Evolutionary conservation across 768 basidiomycete genomes (phyloP).

Genomic region (Leccinum truebloodii): DNA sequence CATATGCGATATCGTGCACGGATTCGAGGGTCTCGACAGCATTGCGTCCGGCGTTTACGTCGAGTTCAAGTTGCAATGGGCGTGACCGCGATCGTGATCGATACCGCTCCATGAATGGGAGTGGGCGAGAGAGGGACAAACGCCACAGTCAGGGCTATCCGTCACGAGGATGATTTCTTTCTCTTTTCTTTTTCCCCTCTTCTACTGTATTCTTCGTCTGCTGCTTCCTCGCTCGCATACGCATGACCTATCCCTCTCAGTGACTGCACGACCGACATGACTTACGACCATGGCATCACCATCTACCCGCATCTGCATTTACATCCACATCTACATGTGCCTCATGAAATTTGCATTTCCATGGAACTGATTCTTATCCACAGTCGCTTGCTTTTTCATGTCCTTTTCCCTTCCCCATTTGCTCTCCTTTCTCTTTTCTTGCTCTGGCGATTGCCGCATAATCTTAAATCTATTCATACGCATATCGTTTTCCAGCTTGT

Average conservation of each 20-base stretch:
- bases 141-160: conserved; percentile 16
- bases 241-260: not conserved
- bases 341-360: conserved; percentile 1
- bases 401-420: not conserved
- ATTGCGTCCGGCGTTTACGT: conserved; percentile 34
- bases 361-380: conserved; percentile 4
- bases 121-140: conserved; percentile 18
- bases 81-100: conserved; percentile 25
- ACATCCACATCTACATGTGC: not conserved
- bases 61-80: conserved; percentile 16
- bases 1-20: conserved; percentile 34
- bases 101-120: conserved; percentile 10
- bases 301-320: not conserved
- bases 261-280: not conserved
- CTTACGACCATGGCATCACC: not conserved
- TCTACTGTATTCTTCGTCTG: not conserved
- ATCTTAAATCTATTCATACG: conserved; percentile 3
- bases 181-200: too few relatives aligned
- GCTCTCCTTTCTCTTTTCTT: not conserved
- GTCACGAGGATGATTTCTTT: conserved; percentile 10
- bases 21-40: conserved; percentile 37
- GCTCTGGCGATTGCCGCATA: not conserved
- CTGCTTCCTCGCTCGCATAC: not conserved
- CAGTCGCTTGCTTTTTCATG: not conserved
- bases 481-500: not conserved